Evolutionary conservation across 306 rosid genomes (phyloP), one percentile per base, ranked within the genome.

Genomic region (Pyrus communis): DNA sequence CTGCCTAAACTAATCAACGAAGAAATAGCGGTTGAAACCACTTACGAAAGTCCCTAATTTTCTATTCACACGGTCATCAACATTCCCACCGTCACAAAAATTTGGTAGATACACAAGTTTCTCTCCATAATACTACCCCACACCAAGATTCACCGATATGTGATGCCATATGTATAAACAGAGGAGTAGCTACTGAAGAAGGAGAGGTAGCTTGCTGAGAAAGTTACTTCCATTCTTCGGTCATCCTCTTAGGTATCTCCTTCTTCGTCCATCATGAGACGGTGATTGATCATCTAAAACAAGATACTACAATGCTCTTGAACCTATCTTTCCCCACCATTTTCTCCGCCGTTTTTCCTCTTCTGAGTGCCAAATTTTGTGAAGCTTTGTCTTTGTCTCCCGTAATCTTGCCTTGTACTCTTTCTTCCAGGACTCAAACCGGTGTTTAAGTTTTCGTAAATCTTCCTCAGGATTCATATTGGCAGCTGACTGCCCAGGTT

Each of bases 351-450:
- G 61, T 74, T 70, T 88, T 19, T 91, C 97, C 17, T 69, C 75
- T 35, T 96, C 98, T 7, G 88, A 66, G 72, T 80, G 80, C 68
- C 86, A 86, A 69, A 77, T 55, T 77, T 81, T 91, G 18, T 75
- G 80, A 79, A 91, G 81, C 86, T 79, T 92, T 27, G 78, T 69
- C 82, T 91, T 96, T 23, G 91, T 74, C 46, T 85, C 96, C 22
- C 86, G 75, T 67, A 96, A 84, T 77, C 93, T 88, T 21, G 70
- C 75, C 85, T 89, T 92, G 86, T 89, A 96, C 52, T 96, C 99
- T 81, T 89, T 96, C 85, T 91, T 96, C 99, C 99, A 96, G 38
- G 67, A 82, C 79, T 91, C 91, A 31, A 96, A 96, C 63, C 76
- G 84, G 46, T 74, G 81, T 78, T 85, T 91, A 71, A 96, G 90